Conservation (phyloP, 257 asterid genomes). For the Marsdenia floribunda region DNA sequence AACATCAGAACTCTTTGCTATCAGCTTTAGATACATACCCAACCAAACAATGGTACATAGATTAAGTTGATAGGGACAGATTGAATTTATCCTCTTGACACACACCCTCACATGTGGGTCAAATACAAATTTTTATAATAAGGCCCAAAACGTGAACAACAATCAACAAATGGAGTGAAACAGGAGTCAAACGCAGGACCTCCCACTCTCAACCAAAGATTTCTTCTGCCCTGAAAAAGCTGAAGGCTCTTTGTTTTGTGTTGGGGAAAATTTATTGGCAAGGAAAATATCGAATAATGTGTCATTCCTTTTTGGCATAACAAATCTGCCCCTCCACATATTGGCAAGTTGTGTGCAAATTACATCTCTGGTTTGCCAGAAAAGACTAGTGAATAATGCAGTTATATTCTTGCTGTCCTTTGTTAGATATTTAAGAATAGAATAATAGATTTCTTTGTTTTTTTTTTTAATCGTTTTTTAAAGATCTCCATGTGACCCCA, state of each 20-base stretch:
- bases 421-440: neutral
- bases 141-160: too few species aligned
- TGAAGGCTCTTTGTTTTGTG: neutral
- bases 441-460: neutral
- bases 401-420: neutral
- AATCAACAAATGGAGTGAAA: too few species aligned
- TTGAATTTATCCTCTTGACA: too few species aligned
- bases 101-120: too few species aligned
- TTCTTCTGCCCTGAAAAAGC: neutral
- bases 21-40: constrained; percentile 4
- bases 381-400: neutral
- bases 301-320: neutral
- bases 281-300: neutral
- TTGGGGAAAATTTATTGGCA: neutral
- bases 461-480: neutral
- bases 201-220: neutral
- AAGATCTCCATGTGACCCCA: neutral
- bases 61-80: neutral
- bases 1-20: neutral
- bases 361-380: neutral
- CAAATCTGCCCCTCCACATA: neutral
- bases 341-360: neutral
- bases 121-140: too few species aligned
- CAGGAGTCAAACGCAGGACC: too few species aligned
- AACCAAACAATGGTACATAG: neutral